phyloP scores from a whole-genome alignment of 2,329 filamentous ascomycete genomes.

The Curvularia spicifera region DNA sequence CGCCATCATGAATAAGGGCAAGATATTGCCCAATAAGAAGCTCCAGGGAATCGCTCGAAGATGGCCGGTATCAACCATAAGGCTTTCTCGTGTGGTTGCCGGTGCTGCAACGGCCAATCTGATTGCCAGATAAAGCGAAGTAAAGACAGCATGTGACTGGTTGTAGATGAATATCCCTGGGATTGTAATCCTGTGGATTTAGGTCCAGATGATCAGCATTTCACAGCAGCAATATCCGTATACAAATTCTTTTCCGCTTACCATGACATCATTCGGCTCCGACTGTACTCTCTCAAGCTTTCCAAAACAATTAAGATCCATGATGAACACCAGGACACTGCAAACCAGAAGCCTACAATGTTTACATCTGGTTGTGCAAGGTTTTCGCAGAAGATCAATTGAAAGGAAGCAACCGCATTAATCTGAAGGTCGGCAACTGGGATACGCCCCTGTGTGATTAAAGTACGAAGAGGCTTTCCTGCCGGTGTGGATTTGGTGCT shows the following conservation, averaged over 20 bases:
- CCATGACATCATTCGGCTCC: constrained; percentile 3
- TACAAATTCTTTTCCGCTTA: not conserved
- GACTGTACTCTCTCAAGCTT: constrained; percentile 4
- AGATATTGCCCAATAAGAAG: not conserved
- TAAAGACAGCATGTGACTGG: constrained; percentile 4
- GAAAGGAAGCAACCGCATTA: constrained; percentile 5
- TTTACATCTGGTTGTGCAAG: not conserved
- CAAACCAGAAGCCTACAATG: constrained; percentile 3
- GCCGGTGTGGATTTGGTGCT: not conserved
- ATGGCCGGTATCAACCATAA: not conserved
- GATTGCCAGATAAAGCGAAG: constrained; percentile 3
- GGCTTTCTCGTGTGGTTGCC: not conserved
- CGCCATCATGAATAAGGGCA: not conserved
- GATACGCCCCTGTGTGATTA: not conserved
- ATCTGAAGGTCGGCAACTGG: not conserved
- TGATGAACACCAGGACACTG: constrained; percentile 1
- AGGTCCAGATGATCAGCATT: not conserved
- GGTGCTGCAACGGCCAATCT: not conserved
- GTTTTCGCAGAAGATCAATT: not conserved
- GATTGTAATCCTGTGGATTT: not conserved
- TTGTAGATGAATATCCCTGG: constrained; percentile 3
- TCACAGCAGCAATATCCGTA: not conserved
- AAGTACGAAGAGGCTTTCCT: constrained; percentile 1
- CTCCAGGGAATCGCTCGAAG: constrained; percentile 1
- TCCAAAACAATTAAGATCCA: constrained; percentile 3